Evolutionary conservation across 1,139 yeast genomes (phyloP).

Genomic region (Saccharomyces hybrid): DNA sequence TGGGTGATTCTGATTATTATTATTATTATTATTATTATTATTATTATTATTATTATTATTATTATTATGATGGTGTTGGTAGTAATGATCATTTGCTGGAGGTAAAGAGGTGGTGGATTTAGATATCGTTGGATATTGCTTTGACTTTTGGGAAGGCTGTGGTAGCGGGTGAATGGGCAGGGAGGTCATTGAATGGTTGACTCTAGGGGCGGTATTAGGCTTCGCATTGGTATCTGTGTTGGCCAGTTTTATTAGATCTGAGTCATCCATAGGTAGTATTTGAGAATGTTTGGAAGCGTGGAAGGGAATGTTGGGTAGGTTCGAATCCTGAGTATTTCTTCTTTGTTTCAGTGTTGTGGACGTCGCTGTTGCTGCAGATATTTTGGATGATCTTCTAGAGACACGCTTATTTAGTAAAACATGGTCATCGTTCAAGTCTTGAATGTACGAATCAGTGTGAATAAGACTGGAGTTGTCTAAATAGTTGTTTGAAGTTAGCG

Average conservation of each 20-base stretch:
- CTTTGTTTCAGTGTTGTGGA: conserved; percentile 3
- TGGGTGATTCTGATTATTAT: not conserved
- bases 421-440: conserved; percentile 18
- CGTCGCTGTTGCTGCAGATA: not conserved
- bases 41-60: not conserved
- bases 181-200: conserved; percentile 14
- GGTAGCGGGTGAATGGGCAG: conserved; percentile 9
- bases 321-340: conserved; percentile 14
- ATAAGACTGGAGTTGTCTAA: conserved; percentile 10
- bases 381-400: conserved; percentile 13
- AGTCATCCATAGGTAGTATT: conserved; percentile 22
- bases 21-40: not conserved
- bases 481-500: not conserved
- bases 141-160: not conserved
- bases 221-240: conserved; percentile 4
- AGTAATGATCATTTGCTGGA: conserved; percentile 6
- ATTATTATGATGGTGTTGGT: not conserved
- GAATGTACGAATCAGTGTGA: conserved; percentile 25
- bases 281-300: conserved; percentile 29
- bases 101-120: conserved; percentile 13
- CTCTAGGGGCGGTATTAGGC: conserved; percentile 1
- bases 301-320: conserved; percentile 22
- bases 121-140: conserved; percentile 4
- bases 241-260: conserved; percentile 1
- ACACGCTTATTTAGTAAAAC: conserved; percentile 18